Evolutionary conservation across 257 asterid species (phyloP).

Genomic region (Fraxinus quadrangulata): DNA sequence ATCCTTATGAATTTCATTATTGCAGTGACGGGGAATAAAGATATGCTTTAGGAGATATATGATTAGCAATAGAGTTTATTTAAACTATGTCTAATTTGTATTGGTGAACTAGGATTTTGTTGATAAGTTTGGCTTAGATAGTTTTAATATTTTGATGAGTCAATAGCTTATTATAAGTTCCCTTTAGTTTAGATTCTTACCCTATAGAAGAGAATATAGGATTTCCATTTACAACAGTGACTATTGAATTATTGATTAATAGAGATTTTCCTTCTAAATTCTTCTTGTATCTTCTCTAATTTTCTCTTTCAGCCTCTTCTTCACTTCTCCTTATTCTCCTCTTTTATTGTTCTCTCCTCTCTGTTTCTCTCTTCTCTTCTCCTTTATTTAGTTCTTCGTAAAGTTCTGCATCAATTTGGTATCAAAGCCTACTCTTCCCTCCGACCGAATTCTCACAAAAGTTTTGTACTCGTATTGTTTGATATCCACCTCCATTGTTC

Average conservation of each 20-base stretch:
- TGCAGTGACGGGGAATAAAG: background rate
- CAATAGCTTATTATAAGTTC: background rate
- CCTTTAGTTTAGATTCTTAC: background rate
- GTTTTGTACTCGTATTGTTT: background rate
- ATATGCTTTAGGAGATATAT: background rate
- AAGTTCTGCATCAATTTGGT: background rate
- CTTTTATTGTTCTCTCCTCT: background rate
- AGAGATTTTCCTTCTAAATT: background rate
- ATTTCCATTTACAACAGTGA: background rate
- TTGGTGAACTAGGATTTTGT: background rate
- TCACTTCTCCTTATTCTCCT: background rate
- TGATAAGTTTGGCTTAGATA: background rate
- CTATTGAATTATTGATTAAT: background rate
- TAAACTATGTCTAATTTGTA: background rate
- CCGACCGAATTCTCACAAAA: background rate
- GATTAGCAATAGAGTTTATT: background rate
- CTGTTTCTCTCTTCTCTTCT: background rate
- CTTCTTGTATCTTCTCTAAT: background rate
- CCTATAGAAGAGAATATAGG: background rate
- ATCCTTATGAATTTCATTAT: background rate
- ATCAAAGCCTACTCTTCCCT: background rate
- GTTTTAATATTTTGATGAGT: background rate
- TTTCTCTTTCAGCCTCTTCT: background rate
- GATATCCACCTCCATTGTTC: background rate
- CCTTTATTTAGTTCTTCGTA: background rate